phyloP scores from a whole-genome alignment of 2,329 filamentous ascomycete genomes.

The Exophiala sideris region DNA sequence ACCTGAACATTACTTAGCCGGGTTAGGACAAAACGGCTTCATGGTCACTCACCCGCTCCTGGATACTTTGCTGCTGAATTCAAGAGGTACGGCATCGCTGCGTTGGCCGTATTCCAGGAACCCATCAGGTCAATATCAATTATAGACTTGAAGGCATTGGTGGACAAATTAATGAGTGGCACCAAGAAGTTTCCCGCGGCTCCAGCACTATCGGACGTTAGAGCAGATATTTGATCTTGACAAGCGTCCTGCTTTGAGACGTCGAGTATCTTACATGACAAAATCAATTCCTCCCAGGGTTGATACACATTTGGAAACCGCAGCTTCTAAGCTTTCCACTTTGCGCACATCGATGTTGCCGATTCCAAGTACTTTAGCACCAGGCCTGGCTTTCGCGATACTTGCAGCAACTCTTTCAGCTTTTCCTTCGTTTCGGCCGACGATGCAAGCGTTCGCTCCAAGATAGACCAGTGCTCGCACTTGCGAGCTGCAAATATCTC shows the following conservation, averaged over 20 bases:
- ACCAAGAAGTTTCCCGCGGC: constrained; percentile 17
- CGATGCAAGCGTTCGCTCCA: constrained; percentile 79
- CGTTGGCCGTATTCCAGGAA: constrained; percentile 13
- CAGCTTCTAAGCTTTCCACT: constrained; percentile 63
- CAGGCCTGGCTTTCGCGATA: constrained; percentile 71
- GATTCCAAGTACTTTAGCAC: constrained; percentile 80
- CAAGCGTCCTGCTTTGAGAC: background rate
- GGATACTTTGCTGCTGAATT: constrained; percentile 33
- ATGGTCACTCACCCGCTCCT: background rate
- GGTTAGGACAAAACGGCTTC: background rate
- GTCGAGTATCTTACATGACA: constrained; percentile 65
- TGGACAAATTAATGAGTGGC: constrained; percentile 7
- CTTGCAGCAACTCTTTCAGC: constrained; percentile 75
- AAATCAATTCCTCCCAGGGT: constrained; percentile 87
- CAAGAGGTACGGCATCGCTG: constrained; percentile 9
- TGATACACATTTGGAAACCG: constrained; percentile 72
- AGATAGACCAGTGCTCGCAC: constrained; percentile 84
- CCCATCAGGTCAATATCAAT: constrained; percentile 17
- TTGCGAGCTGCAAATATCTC: constrained; percentile 88
- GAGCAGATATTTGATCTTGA: constrained; percentile 1
- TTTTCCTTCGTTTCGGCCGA: constrained; percentile 84
- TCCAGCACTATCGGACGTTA: constrained; percentile 5
- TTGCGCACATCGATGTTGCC: constrained; percentile 71
- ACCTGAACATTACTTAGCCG: constrained; percentile 44
- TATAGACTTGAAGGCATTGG: constrained; percentile 16